phyloP scores from a whole-genome alignment of 2,329 filamentous ascomycete species.

The Ceratocystis colombiana region DNA sequence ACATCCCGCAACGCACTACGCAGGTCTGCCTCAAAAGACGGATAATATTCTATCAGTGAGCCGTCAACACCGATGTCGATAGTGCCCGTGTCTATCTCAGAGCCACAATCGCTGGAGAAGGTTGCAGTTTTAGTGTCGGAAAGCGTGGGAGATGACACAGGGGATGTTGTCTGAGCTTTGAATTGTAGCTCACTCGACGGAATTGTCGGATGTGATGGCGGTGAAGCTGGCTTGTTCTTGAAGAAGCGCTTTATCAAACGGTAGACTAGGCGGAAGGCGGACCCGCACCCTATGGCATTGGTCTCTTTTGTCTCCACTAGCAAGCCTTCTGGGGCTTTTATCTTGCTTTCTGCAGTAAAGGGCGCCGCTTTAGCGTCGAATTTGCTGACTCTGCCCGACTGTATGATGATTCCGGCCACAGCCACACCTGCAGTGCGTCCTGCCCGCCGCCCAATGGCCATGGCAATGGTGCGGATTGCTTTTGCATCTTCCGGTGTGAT shows the following conservation, averaged over 20 bases:
- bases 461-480: slow-evolving; percentile 50
- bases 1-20: slow-evolving; percentile 54
- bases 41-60: slow-evolving; percentile 62
- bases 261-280: neutral
- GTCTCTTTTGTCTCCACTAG: neutral
- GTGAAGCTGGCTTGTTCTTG: neutral
- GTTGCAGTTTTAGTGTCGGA: neutral
- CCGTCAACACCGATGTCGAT: slow-evolving; percentile 62
- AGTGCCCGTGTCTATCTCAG: slow-evolving; percentile 36
- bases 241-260: neutral
- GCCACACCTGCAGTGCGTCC: slow-evolving; percentile 28
- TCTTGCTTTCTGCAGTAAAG: neutral
- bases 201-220: neutral
- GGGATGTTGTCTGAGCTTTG: neutral
- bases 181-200: neutral
- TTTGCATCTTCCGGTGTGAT: slow-evolving; percentile 43
- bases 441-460: slow-evolving; percentile 27
- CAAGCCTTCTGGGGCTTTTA: neutral
- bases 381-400: slow-evolving; percentile 25
- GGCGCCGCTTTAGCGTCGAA: neutral
- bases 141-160: neutral
- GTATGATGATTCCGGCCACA: slow-evolving; percentile 28
- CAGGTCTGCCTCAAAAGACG: slow-evolving; percentile 56
- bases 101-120: neutral
- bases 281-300: neutral